A percentile compares a stretch with the other conserved stretches of the same genome.
Conservation (phyloP, 352 stramenopile genomes). For the Globisporangium solare region DNA sequence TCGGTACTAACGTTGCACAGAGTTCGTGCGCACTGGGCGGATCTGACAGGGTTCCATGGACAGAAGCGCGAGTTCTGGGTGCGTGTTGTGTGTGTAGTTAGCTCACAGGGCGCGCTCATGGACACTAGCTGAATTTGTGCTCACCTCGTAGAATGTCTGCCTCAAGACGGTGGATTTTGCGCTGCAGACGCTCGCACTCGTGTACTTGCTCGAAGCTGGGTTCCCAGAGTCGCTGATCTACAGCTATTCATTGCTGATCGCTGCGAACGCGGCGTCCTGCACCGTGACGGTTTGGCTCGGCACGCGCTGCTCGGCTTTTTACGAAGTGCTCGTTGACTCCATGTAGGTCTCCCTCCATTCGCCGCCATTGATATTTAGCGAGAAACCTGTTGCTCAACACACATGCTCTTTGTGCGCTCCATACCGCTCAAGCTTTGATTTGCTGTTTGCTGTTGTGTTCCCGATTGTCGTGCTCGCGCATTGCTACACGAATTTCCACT, state of each 20-base stretch:
- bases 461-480: conserved; percentile 23
- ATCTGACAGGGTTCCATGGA: neutral
- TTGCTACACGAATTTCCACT: conserved; percentile 21
- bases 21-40: neutral
- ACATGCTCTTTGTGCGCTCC: neutral
- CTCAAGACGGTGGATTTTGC: conserved; percentile 3
- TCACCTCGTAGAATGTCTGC: neutral
- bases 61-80: conserved; percentile 1
- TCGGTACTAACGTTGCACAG: neutral
- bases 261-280: neutral
- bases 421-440: conserved; percentile 18
- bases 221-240: neutral
- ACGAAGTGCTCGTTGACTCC: conserved; percentile 1
- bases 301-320: neutral
- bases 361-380: too few species aligned
- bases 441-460: conserved; percentile 25
- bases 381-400: too few species aligned
- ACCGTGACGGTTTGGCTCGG: neutral
- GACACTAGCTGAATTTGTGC: neutral
- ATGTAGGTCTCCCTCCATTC: neutral
- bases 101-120: neutral
- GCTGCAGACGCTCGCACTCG: neutral
- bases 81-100: neutral
- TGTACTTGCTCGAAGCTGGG: neutral
- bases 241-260: neutral